phyloP scores from a whole-genome alignment of 495 filamentous ascomycete species.

The Xylaria palmicola region DNA sequence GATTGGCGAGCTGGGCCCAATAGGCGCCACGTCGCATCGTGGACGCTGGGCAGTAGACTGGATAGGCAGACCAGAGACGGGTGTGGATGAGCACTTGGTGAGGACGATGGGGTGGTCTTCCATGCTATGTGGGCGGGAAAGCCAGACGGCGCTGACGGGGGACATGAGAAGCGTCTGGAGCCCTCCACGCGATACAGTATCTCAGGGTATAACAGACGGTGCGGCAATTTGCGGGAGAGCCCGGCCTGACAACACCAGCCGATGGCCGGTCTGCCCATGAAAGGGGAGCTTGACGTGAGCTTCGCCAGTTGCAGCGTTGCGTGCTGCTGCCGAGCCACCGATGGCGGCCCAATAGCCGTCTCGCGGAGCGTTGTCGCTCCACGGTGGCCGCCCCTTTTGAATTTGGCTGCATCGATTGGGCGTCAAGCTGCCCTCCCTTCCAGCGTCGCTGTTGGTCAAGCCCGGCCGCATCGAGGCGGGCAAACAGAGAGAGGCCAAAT shows the following conservation, averaged over 20 bases:
- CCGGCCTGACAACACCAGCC: background rate
- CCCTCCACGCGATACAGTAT: background rate
- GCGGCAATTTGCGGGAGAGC: constrained; percentile 10
- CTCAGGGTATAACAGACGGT: background rate
- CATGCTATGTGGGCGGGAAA: background rate
- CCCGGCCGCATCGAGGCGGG: background rate
- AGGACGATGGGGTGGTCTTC: background rate
- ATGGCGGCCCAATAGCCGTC: constrained; percentile 12
- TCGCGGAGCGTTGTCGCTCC: constrained; percentile 1
- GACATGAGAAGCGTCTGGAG: background rate
- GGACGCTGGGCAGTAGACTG: no score
- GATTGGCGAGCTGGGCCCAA: constrained; percentile 40
- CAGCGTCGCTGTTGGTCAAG: background rate
- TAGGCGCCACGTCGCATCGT: constrained; percentile 54
- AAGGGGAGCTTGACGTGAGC: background rate
- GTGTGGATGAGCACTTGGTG: background rate
- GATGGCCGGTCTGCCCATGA: constrained; percentile 2
- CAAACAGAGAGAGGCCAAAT: constrained; percentile 1
- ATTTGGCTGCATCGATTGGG: constrained; percentile 13
- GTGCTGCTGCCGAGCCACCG: constrained; percentile 4
- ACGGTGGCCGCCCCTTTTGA: background rate
- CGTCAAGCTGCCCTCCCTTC: constrained; percentile 9
- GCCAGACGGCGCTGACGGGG: background rate
- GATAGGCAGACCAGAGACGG: constrained; percentile 2
- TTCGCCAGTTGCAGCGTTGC: background rate